phyloP scores from a whole-genome alignment of 768 basidiomycete genomes.

The Pulveroboletus sp. region DNA sequence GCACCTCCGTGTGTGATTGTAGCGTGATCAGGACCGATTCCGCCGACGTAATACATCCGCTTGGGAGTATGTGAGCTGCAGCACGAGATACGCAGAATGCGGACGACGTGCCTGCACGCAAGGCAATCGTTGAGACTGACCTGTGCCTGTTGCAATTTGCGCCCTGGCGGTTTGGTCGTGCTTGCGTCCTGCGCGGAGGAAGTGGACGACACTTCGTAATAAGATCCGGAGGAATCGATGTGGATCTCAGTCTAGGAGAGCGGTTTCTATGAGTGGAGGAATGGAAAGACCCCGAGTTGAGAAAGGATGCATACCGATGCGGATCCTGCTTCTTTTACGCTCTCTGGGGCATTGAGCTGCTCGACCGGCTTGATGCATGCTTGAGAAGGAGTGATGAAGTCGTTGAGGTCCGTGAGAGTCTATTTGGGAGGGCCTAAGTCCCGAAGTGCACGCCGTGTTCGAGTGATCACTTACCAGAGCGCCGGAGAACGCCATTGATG shows the following conservation, averaged over 20 bases:
- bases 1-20: conserved; percentile 91
- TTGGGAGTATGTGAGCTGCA: conserved; percentile 30
- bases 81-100: not conserved
- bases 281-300: not conserved
- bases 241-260: conserved; percentile 78
- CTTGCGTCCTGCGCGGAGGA: conserved; percentile 15
- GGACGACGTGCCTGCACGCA: conserved; percentile 80
- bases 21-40: conserved; percentile 95
- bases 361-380: conserved; percentile 96
- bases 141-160: conserved; percentile 88
- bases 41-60: conserved; percentile 97
- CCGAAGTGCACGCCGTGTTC: not conserved
- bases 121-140: conserved; percentile 97
- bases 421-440: conserved; percentile 28
- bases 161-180: conserved; percentile 27
- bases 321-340: conserved; percentile 36
- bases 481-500: conserved; percentile 79
- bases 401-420: conserved; percentile 93
- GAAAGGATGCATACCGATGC: conserved; percentile 36
- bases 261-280: conserved; percentile 3
- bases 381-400: conserved; percentile 95
- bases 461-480: conserved; percentile 54
- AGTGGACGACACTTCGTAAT: conserved; percentile 71
- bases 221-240: conserved; percentile 79
- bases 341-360: conserved; percentile 43